Conservation (phyloP, 768 basidiomycete species). For the Tylopilus rubrobrunneus region DNA sequence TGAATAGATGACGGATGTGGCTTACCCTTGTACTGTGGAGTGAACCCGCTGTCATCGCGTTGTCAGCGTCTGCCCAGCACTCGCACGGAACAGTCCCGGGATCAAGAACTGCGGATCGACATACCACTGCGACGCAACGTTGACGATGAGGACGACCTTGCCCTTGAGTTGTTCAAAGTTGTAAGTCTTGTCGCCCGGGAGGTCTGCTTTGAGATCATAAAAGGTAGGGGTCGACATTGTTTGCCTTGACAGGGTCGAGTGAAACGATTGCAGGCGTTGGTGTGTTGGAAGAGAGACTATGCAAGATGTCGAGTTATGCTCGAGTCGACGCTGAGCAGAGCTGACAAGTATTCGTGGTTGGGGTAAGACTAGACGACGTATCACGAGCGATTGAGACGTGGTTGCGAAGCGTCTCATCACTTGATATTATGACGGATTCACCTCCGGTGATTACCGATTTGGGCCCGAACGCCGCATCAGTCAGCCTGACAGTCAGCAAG, state of each 20-base stretch:
- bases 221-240: conserved; percentile 37
- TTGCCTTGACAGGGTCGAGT: conserved; percentile 11
- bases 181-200: conserved; percentile 50
- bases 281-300: not conserved
- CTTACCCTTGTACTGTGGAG: conserved; percentile 71
- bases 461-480: not conserved
- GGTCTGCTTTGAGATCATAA: conserved; percentile 65
- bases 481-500: not conserved
- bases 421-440: not conserved
- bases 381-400: not conserved
- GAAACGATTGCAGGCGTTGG: conserved; percentile 10
- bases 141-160: conserved; percentile 76
- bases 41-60: conserved; percentile 61
- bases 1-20: not conserved
- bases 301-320: not conserved
- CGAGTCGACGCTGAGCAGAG: not conserved
- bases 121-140: conserved; percentile 70
- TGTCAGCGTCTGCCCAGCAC: not conserved
- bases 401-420: conserved; percentile 4
- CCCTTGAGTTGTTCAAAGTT: conserved; percentile 70
- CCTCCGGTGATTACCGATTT: conserved; percentile 4
- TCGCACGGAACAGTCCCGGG: not conserved
- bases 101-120: not conserved
- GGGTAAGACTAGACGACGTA: not conserved
- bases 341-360: not conserved